Percentiles rank a stretch among this genome's conserved stretches.
These are phyloP conservation scores for Talaromyces sp. DNA, from an alignment of 2,329 filamentous ascomycete species.

Conservation along the genomic window DNA sequence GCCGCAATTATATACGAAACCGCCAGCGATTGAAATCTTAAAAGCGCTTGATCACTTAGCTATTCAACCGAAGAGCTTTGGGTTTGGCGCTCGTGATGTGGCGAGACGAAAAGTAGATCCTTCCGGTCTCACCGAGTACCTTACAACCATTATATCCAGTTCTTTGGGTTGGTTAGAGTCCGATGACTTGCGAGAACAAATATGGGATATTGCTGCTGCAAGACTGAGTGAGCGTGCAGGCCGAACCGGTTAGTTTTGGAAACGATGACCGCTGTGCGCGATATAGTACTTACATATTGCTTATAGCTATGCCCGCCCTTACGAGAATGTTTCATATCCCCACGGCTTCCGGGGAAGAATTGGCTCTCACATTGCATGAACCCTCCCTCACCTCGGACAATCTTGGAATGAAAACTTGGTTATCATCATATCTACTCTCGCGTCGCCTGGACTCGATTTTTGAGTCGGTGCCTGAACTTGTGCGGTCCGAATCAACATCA, in stretches of 20 bases:
- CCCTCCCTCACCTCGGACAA: conserved; percentile 83
- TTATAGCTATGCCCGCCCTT: conserved; percentile 57
- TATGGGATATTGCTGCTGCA: conserved; percentile 72
- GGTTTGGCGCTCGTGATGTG: conserved; percentile 24
- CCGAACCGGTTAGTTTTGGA: conserved; percentile 52
- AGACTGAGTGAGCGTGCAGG: conserved; percentile 83
- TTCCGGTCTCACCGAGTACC: conserved; percentile 40
- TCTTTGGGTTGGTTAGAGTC: conserved; percentile 42
- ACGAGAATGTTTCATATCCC: conserved; percentile 58
- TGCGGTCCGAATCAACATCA: conserved; percentile 23
- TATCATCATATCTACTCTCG: conserved; percentile 79
- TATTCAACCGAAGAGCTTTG: conserved; percentile 54
- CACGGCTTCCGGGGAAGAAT: conserved; percentile 36
- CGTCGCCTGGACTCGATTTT: conserved; percentile 56
- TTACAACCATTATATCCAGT: conserved; percentile 45
- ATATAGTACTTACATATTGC: conserved; percentile 15
- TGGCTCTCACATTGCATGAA: conserved; percentile 72
- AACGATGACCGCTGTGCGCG: background rate
- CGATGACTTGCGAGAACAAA: conserved; percentile 38
- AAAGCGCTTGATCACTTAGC: conserved; percentile 62
- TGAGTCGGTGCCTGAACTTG: conserved; percentile 28
- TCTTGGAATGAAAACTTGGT: conserved; percentile 92
- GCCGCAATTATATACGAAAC: conserved; percentile 76
- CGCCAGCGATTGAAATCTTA: conserved; percentile 60
- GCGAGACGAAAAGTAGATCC: conserved; percentile 34